Evolutionary conservation across 441 rosid genomes (phyloP).

Genomic region (Viola pubescens): DNA sequence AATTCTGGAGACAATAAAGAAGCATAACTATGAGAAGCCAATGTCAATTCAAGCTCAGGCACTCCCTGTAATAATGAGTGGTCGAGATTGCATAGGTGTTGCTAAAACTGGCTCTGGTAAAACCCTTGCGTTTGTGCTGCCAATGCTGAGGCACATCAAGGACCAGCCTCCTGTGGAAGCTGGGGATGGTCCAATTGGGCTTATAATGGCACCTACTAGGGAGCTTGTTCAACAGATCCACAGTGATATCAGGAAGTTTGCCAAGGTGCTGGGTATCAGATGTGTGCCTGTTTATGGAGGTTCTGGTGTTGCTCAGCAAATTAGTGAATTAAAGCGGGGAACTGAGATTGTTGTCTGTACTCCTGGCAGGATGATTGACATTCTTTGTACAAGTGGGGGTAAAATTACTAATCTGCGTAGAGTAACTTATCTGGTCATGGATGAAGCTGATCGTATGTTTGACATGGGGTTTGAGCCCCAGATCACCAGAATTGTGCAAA

Average conservation of each 20-base stretch:
- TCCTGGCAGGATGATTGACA: constrained; percentile 97
- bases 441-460: constrained; percentile 97
- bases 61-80: constrained; percentile 85
- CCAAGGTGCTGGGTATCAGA: constrained; percentile 64
- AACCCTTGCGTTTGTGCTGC: constrained; percentile 92
- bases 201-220: constrained; percentile 97
- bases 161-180: constrained; percentile 93
- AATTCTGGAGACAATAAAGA: constrained; percentile 76
- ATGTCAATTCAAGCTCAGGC: constrained; percentile 99
- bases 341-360: constrained; percentile 96
- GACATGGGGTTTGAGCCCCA: constrained; percentile 99
- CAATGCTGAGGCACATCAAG: constrained; percentile 96
- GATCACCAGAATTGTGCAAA: constrained; percentile 83
- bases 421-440: constrained; percentile 87
- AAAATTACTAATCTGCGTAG: constrained; percentile 83
- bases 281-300: constrained; percentile 98
- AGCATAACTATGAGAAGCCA: constrained; percentile 77
- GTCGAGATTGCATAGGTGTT: constrained; percentile 93
- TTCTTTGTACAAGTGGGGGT: constrained; percentile 90
- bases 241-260: constrained; percentile 81
- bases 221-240: constrained; percentile 99
- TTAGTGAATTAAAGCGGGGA: constrained; percentile 85
- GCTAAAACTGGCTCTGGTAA: constrained; percentile 97
- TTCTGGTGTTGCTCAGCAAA: constrained; percentile 97
- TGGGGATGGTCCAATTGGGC: constrained; percentile 92